phyloP scores from a whole-genome alignment of 768 basidiomycete species.

The Melanogaster broomeanus region DNA sequence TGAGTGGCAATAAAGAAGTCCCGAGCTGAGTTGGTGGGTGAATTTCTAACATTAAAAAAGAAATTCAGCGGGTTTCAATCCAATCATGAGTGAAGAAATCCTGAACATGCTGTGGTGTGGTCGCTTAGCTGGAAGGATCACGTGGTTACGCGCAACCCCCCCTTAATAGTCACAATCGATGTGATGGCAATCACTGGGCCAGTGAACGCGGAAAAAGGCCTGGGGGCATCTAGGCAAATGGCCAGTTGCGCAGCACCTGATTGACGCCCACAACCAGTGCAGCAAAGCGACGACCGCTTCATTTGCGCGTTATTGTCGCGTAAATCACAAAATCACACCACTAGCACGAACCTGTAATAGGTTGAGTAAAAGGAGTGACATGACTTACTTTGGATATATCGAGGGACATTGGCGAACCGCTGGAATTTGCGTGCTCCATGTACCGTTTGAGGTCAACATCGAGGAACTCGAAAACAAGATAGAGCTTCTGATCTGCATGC shows the following conservation, averaged over 20 bases:
- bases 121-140: conserved; percentile 15
- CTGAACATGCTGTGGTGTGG: neutral
- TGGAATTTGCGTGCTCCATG: conserved; percentile 85
- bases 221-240: neutral
- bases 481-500: conserved; percentile 95
- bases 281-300: neutral
- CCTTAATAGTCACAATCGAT: conserved; percentile 19
- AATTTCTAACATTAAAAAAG: conserved; percentile 71
- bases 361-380: neutral
- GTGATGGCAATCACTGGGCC: conserved; percentile 14
- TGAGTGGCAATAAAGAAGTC: conserved; percentile 92
- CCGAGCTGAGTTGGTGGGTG: conserved; percentile 89
- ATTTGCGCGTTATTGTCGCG: conserved; percentile 25
- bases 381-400: conserved; percentile 78
- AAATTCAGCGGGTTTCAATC: conserved; percentile 8
- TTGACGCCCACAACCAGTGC: conserved; percentile 12
- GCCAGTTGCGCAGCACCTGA: conserved; percentile 1
- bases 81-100: neutral
- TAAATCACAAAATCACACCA: conserved; percentile 4
- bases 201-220: neutral
- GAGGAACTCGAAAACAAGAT: conserved; percentile 97
- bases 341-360: neutral
- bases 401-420: conserved; percentile 68
- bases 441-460: conserved; percentile 97
- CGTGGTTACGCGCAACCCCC: conserved; percentile 33